Percentiles rank a stretch among this genome's conserved stretches.
Conservation (phyloP, 148 eudicot genomes). For the Rhododendron williamsianum region DNA sequence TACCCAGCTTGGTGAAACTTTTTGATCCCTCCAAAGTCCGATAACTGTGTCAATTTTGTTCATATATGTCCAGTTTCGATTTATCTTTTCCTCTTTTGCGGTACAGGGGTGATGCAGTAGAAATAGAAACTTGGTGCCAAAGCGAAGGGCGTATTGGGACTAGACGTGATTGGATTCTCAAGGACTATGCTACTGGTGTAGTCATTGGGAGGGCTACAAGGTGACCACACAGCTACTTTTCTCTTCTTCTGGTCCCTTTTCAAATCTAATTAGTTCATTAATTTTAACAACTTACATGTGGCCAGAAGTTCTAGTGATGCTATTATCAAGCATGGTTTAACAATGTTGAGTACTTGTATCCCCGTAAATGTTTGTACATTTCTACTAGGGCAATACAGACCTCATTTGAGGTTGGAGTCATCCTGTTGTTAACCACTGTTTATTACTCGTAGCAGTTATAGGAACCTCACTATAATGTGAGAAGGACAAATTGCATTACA, state of each 20-base stretch:
- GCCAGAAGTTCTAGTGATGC: neutral
- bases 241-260: neutral
- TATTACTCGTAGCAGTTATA: neutral
- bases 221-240: slow-evolving; percentile 20
- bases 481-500: neutral
- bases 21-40: neutral
- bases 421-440: neutral
- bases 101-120: slow-evolving; percentile 85
- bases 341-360: neutral
- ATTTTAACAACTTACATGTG: neutral
- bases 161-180: slow-evolving; percentile 88
- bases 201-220: slow-evolving; percentile 94
- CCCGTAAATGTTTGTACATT: neutral
- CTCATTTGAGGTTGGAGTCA: neutral
- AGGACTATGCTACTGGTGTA: slow-evolving; percentile 74
- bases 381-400: neutral
- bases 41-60: neutral
- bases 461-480: neutral
- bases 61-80: slow-evolving; percentile 1
- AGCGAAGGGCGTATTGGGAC: slow-evolving; percentile 88
- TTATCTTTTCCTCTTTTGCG: slow-evolving; percentile 4
- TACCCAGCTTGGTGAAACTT: slow-evolving; percentile 75
- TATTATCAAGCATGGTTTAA: neutral
- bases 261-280: neutral
- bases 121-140: slow-evolving; percentile 99